Evolutionary conservation across 768 basidiomycete species (phyloP).

Genomic region (Gloeophyllum trabeum): DNA sequence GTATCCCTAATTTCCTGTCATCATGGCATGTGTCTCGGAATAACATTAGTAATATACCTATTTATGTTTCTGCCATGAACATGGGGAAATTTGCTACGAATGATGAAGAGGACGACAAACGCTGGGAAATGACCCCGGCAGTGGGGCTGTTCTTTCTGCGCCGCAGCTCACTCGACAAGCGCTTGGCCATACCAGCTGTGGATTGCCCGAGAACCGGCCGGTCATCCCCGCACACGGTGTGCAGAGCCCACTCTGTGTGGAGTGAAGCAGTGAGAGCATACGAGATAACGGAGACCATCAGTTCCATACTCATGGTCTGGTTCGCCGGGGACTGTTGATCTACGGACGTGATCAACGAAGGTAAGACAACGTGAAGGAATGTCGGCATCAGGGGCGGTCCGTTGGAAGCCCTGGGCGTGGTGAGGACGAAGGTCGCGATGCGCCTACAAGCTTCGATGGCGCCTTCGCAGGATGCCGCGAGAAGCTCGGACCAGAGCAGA

Average conservation of each 20-base stretch:
- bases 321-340: slow-evolving; percentile 45
- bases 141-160: slow-evolving; percentile 35
- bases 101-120: slow-evolving; percentile 46
- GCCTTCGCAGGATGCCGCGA: slow-evolving; percentile 38
- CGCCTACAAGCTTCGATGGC: slow-evolving; percentile 54
- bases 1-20: not conserved
- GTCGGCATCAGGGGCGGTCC: slow-evolving; percentile 60
- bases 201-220: slow-evolving; percentile 46
- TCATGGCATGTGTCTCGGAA: slow-evolving; percentile 1
- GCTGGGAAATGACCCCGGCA: slow-evolving; percentile 43
- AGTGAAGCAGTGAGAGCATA: slow-evolving; percentile 56
- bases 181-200: slow-evolving; percentile 51
- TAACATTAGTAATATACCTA: slow-evolving; percentile 9
- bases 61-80: slow-evolving; percentile 30
- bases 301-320: slow-evolving; percentile 45
- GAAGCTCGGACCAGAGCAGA: slow-evolving; percentile 59
- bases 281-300: slow-evolving; percentile 53
- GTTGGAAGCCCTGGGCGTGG: slow-evolving; percentile 41
- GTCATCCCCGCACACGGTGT: slow-evolving; percentile 38
- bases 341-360: slow-evolving; percentile 42
- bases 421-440: slow-evolving; percentile 57
- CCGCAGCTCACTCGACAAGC: slow-evolving; percentile 53
- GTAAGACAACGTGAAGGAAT: slow-evolving; percentile 60
- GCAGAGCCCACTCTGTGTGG: slow-evolving; percentile 62
- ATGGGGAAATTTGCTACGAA: slow-evolving; percentile 70